Conservation (phyloP, 345 rosid genomes). For the Gossypium raimondii region DNA sequence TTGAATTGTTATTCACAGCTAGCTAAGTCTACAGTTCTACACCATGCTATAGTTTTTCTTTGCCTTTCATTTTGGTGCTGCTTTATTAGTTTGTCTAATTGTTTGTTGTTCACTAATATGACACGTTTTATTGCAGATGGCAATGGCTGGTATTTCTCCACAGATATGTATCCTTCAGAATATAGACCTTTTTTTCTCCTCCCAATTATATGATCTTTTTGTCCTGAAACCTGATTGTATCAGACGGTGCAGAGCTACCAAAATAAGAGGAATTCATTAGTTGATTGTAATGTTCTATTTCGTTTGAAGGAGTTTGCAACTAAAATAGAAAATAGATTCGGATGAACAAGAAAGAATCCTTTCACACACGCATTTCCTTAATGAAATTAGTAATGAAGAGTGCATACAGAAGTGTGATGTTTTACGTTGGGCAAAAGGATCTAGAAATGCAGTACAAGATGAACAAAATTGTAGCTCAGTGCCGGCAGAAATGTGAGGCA, state of each 20-base stretch:
- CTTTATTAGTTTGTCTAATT: constrained; percentile 4
- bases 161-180: constrained; percentile 72
- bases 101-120: constrained; percentile 4
- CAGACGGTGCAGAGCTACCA: not conserved
- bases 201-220: not conserved
- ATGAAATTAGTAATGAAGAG: constrained; percentile 77
- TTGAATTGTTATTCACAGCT: constrained; percentile 3
- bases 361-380: constrained; percentile 35
- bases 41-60: constrained; percentile 1
- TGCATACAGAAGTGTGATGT: constrained; percentile 89
- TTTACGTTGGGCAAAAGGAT: constrained; percentile 82
- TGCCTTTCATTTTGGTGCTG: constrained; percentile 15
- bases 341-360: constrained; percentile 8
- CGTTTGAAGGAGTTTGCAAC: not conserved
- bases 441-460: constrained; percentile 90
- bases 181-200: not conserved
- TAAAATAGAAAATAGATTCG: not conserved
- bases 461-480: constrained; percentile 78
- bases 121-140: constrained; percentile 56
- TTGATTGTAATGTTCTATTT: constrained; percentile 5
- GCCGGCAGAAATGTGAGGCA: constrained; percentile 82
- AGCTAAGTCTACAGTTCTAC: not conserved
- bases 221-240: not conserved
- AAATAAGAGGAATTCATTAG: not conserved
- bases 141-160: constrained; percentile 90